These are phyloP conservation scores for Microcyclosporella mali DNA, from an alignment of 2,329 filamentous ascomycete genomes.

Conservation along the genomic window DNA sequence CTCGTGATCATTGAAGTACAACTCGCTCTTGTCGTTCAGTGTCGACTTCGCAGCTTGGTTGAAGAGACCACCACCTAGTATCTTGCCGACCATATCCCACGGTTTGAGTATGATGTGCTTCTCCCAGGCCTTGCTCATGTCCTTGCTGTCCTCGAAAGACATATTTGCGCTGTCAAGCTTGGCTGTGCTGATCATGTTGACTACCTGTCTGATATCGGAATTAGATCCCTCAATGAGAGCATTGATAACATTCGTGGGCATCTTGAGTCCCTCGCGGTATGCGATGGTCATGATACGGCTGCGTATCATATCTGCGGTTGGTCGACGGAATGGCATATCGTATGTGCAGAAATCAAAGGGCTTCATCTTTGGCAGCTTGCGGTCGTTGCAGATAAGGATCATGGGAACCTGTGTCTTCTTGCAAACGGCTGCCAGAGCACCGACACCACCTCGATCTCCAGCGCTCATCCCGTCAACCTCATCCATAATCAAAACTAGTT, in stretches of 20 bases:
- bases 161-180: constrained; percentile 79
- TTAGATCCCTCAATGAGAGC: constrained; percentile 92
- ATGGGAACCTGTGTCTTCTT: constrained; percentile 92
- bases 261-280: constrained; percentile 80
- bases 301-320: constrained; percentile 83
- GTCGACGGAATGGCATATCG: constrained; percentile 81
- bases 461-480: constrained; percentile 99
- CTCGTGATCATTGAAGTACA: constrained; percentile 99
- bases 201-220: constrained; percentile 93
- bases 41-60: constrained; percentile 74
- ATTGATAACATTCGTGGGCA: constrained; percentile 77
- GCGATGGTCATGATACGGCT: constrained; percentile 93
- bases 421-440: constrained; percentile 86
- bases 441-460: constrained; percentile 91
- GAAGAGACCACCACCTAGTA: constrained; percentile 83
- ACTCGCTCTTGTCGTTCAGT: constrained; percentile 93
- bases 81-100: constrained; percentile 95
- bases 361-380: constrained; percentile 91
- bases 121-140: constrained; percentile 97
- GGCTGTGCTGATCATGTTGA: constrained; percentile 95
- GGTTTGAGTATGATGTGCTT: constrained; percentile 95
- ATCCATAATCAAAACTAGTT: constrained; percentile 95
- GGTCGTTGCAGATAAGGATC: constrained; percentile 97
- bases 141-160: constrained; percentile 77
- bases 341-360: constrained; percentile 84